A percentile compares a stretch with the other conserved stretches of the same genome.
phyloP scores from a whole-genome alignment of 1,139 yeast genomes.

The Debaryomyces sp. region DNA sequence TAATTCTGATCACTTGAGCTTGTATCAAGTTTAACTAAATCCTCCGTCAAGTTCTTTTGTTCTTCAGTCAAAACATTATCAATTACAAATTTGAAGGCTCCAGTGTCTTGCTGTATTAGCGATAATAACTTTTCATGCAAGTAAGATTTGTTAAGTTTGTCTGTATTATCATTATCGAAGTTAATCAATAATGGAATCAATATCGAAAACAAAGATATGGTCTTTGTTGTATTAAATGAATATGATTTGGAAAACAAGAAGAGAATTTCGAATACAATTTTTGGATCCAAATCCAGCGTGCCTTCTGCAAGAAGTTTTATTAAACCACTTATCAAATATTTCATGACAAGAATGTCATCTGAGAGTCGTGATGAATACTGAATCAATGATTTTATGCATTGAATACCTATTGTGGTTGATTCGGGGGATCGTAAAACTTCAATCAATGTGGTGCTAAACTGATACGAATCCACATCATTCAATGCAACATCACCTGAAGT shows the following conservation, averaged over 20 bases:
- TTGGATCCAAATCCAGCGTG: conserved; percentile 26
- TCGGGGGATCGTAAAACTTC: conserved; percentile 30
- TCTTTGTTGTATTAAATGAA: conserved; percentile 31
- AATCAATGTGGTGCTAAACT: conserved; percentile 37
- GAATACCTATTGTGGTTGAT: conserved; percentile 51
- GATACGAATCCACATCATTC: conserved; percentile 32
- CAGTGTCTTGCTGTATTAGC: conserved; percentile 52
- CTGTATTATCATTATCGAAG: conserved; percentile 25
- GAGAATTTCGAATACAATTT: conserved; percentile 57
- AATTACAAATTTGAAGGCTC: conserved; percentile 57
- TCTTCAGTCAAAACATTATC: conserved; percentile 33
- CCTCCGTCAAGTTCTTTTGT: conserved; percentile 45
- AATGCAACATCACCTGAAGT: conserved; percentile 54
- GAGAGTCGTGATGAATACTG: conserved; percentile 33
- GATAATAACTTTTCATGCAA: conserved; percentile 54
- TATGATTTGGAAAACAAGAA: conserved; percentile 44
- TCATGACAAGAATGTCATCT: conserved; percentile 30
- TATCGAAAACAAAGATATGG: conserved; percentile 40
- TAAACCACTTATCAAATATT: conserved; percentile 34
- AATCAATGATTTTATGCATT: conserved; percentile 60
- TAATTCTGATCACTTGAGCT: conserved; percentile 2
- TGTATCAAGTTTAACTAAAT: conserved; percentile 33
- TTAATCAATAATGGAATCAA: conserved; percentile 54
- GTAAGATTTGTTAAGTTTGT: conserved; percentile 31
- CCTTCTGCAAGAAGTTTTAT: conserved; percentile 24